Evolutionary conservation across 306 rosid genomes (phyloP), one percentile per base, ranked within the genome.

Genomic region (Cucumis melo): DNA sequence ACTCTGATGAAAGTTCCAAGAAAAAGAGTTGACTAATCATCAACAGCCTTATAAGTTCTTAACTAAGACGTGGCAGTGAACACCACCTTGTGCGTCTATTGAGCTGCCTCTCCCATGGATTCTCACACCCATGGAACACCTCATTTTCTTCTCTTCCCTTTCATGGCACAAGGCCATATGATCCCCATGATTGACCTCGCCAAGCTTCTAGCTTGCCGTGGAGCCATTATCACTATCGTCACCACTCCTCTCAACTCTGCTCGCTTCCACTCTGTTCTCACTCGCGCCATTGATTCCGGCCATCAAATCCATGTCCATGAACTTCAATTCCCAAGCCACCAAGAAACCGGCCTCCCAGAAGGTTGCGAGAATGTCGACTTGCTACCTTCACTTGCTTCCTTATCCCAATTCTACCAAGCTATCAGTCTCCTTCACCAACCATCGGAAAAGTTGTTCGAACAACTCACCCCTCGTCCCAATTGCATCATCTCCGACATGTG

Each of bases 281-380:
- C 80, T 44, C 78, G 79, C 12, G 77, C 78, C 46, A 41, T 3
- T 2, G 13, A 74, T 14, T 66, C 75, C 5, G 87, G 87, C 12
- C 62, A 80, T 8, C 77, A 44, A 16, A 80, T 84, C 62, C 74
- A 27, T 0, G 14, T 78, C 2, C 7, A 36, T 27, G 60, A 46
- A 56, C 59, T 85, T 10, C 48, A 74, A n/a, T 80, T 84, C 42
- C 87, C 84, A 10, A 65, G 13, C 21, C 60, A 1, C 51, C 15
- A 66, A 21, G 78, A 80, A 78, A 78, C 72, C 15, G 93, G 90
- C 0, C 72, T 87, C 8, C 96, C 96, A 6, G 13, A 83, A 19
- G 90, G 90, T 5, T 89, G 90, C 41, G 93, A 91, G 74, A 91
- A 83, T 85, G 55, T 86, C 4, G 93, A 91, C 76, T 80, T 81